phyloP scores from a whole-genome alignment of 768 basidiomycete genomes.

The Phlebiopsis gigantea region DNA sequence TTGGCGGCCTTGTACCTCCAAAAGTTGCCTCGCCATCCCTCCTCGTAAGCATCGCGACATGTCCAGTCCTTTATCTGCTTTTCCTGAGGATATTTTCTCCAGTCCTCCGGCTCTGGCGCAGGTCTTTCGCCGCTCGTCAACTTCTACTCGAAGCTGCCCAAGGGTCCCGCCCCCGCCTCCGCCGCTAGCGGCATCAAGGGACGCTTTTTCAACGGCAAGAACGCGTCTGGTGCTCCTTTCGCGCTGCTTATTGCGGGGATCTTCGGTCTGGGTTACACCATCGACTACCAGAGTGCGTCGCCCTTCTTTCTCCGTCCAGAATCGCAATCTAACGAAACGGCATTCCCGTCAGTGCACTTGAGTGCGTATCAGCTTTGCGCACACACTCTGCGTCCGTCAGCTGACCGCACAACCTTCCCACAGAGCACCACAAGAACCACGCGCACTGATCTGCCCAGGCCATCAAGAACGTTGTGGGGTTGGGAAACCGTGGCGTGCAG shows the following conservation, averaged over 20 bases:
- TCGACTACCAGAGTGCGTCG: conserved; percentile 85
- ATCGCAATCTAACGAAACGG: neutral
- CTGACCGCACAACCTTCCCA: conserved; percentile 23
- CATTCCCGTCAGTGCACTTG: conserved; percentile 59
- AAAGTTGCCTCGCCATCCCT: conserved; percentile 91
- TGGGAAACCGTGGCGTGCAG: conserved; percentile 8
- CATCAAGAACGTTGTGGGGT: conserved; percentile 6
- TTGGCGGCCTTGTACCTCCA: conserved; percentile 83
- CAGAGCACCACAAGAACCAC: conserved; percentile 91
- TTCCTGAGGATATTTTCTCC: too few species aligned
- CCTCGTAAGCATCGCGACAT: conserved; percentile 50
- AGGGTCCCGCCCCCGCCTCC: conserved; percentile 66
- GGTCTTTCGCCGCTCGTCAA: conserved; percentile 83
- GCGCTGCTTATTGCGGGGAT: conserved; percentile 58
- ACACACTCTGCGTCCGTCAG: neutral
- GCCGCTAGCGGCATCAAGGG: conserved; percentile 65
- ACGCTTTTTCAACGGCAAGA: conserved; percentile 81
- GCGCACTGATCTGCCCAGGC: conserved; percentile 47
- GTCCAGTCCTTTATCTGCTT: conserved; percentile 12
- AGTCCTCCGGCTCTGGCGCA: conserved; percentile 80
- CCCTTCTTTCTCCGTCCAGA: conserved; percentile 12
- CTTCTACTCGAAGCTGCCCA: conserved; percentile 96
- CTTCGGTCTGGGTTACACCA: conserved; percentile 76
- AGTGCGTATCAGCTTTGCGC: conserved; percentile 44
- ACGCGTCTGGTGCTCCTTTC: conserved; percentile 71